phyloP scores from a whole-genome alignment of 495 filamentous ascomycete species.

The Podospora anserina region DNA sequence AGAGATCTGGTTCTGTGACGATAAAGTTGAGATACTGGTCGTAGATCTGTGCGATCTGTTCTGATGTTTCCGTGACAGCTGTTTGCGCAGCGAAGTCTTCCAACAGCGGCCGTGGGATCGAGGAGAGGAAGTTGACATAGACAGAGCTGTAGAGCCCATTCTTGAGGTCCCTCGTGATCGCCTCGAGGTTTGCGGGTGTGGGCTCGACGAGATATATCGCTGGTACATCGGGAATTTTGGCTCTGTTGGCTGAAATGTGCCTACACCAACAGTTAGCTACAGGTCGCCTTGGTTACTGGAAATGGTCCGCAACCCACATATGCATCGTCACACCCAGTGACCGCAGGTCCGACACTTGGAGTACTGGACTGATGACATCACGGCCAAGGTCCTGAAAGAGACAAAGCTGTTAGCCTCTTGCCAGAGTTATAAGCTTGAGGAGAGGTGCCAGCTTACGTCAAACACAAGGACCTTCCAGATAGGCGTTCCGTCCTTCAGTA shows the following conservation, averaged over 20 bases:
- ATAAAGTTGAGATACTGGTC: slow-evolving; percentile 99
- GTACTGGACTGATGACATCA: slow-evolving; percentile 84
- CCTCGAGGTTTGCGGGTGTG: slow-evolving; percentile 70
- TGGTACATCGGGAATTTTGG: slow-evolving; percentile 93
- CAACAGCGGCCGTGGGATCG: slow-evolving; percentile 84
- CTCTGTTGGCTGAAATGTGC: slow-evolving; percentile 76
- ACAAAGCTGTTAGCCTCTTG: slow-evolving; percentile 7
- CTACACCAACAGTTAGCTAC: slow-evolving; percentile 12
- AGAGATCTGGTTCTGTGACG: slow-evolving; percentile 91
- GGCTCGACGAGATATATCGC: slow-evolving; percentile 96
- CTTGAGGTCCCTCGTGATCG: slow-evolving; percentile 83
- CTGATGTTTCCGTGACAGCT: slow-evolving; percentile 75
- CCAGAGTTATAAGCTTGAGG: neutral
- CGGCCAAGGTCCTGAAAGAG: slow-evolving; percentile 53
- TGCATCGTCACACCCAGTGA: slow-evolving; percentile 96
- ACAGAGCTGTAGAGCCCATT: slow-evolving; percentile 87
- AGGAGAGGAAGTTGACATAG: slow-evolving; percentile 96
- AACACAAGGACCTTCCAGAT: slow-evolving; percentile 52
- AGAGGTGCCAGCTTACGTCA: slow-evolving; percentile 24
- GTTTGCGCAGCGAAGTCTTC: slow-evolving; percentile 94
- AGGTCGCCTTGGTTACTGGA: neutral
- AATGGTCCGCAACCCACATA: slow-evolving; percentile 46
- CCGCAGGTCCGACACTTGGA: slow-evolving; percentile 87
- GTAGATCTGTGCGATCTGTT: slow-evolving; percentile 86
- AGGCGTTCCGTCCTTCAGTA: slow-evolving; percentile 83